Base-by-base conservation (phyloP, 306 rosid genomes). In the Crotalaria pallida region DNA sequence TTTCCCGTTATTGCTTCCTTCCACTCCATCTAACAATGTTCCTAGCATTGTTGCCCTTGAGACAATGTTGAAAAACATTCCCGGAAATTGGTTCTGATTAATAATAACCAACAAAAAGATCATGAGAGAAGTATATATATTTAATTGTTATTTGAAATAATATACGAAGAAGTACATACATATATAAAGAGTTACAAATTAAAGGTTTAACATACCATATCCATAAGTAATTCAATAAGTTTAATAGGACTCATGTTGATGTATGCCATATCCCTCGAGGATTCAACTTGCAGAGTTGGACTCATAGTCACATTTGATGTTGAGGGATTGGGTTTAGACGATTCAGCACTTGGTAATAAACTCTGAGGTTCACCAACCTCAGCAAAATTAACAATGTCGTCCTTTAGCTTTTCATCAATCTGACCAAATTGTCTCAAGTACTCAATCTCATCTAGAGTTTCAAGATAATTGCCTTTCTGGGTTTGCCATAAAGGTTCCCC, bases 181-280 rank as follows among this genome's bases (percentile, higher is more conserved):
- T 4, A 2, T 8, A 22, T 8, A 24, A 16, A 43, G 5, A 43
- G 49, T 2, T 2, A 36, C 4, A 4, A n/a, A n/a, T n/a, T n/a
- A n/a, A 44, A 45, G 41, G 44, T 29, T 36, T 34, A 44, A 11
- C 82, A 3, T 65, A 86, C 96, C 82, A 79, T 29, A 58, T 86
- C 68, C 96, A 89, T 84, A n/a, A 87, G 77, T 76, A 81, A 16
- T 45, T 79, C 85, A 34, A 83, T 77, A 58, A 89, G 5, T 8
- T 50, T 10, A 3, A 13, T 6, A 4, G 88, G 80, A 6, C n/a
- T 64, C 61, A 72, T 66, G 3, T 43, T 76, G 58, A 89, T 5
- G 23, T 3, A 38, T 1, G 38, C 49, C 31, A 7, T 41, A 43
- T 67, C 88, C 22, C 96, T 64, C 2, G 96, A 81, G 56, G 87